Conservation (phyloP, 208 protist genomes). For the Crithidia mellificae region DNA sequence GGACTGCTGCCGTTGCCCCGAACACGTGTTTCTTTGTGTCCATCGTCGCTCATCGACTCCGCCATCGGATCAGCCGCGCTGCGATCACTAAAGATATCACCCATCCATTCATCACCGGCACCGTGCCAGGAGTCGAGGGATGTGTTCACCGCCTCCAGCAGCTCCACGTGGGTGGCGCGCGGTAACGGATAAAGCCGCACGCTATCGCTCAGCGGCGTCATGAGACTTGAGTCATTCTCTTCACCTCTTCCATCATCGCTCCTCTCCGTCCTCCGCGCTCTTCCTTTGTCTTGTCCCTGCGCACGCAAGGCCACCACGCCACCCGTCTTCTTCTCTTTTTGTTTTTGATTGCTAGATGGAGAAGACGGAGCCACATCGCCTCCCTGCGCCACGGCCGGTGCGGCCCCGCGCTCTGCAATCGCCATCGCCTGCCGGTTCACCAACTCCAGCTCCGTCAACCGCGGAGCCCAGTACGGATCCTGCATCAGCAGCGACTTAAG, state of each 20-base stretch:
- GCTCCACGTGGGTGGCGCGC: neutral
- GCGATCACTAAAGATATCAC: neutral
- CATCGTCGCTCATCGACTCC: neutral
- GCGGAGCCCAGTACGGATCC: slow-evolving; percentile 34
- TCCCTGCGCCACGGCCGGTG: too few species aligned
- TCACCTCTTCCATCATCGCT: slow-evolving; percentile 6
- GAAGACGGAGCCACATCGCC: too few species aligned
- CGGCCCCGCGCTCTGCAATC: neutral
- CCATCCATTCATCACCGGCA: neutral
- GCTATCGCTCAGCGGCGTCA: slow-evolving; percentile 26
- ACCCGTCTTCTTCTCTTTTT: too few species aligned
- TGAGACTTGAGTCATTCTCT: slow-evolving; percentile 17
- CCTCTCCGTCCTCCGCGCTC: neutral
- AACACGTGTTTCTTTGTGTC: neutral
- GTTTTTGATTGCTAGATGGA: too few species aligned
- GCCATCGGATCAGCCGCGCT: neutral
- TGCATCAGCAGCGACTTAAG: slow-evolving; percentile 28
- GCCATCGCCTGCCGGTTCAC: slow-evolving; percentile 21
- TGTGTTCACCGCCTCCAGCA: neutral
- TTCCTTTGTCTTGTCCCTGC: too few species aligned
- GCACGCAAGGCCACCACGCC: too few species aligned
- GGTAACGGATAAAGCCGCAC: slow-evolving; percentile 22
- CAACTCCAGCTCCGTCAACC: slow-evolving; percentile 25
- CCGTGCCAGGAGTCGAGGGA: neutral
- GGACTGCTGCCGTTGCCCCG: too few species aligned